phyloP scores from a whole-genome alignment of 2,329 filamentous ascomycete genomes.

The Colletotrichum sublineola region DNA sequence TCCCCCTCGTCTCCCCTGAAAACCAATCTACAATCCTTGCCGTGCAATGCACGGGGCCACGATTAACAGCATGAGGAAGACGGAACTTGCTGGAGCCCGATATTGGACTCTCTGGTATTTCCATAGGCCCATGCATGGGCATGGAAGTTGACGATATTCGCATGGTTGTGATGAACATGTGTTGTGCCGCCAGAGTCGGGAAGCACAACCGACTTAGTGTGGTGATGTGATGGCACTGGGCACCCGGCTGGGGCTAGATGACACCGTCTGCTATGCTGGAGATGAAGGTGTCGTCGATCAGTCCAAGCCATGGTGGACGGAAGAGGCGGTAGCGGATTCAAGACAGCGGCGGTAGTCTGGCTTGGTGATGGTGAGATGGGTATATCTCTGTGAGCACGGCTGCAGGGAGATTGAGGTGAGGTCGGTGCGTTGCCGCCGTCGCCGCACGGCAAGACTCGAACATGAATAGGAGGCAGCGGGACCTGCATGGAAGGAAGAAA shows the following conservation, averaged over 20 bases:
- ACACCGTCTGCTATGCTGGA: conserved; percentile 37
- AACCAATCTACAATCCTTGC: neutral
- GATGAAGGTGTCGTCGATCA: conserved; percentile 37
- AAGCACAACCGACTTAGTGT: conserved; percentile 22
- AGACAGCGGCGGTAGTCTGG: conserved; percentile 35
- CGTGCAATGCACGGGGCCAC: conserved; percentile 13
- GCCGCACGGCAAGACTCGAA: neutral
- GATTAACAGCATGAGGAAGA: conserved; percentile 19
- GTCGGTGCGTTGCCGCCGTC: conserved; percentile 30
- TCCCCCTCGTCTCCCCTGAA: neutral
- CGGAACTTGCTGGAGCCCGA: conserved; percentile 28
- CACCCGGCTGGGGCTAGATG: conserved; percentile 31
- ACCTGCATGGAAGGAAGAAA: neutral
- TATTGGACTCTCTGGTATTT: neutral
- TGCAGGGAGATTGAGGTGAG: conserved; percentile 32
- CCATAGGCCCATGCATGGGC: neutral
- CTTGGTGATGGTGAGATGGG: conserved; percentile 33
- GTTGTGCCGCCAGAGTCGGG: neutral
- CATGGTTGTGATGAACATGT: conserved; percentile 2
- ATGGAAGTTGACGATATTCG: conserved; percentile 29
- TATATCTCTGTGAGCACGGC: conserved; percentile 13
- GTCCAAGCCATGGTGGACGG: conserved; percentile 29
- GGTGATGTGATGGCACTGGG: conserved; percentile 37
- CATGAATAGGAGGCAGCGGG: neutral
- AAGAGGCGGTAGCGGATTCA: conserved; percentile 32